Percentiles rank a stretch among this genome's conserved stretches.
Conservation (phyloP, 371 early-diverging fungal genomes). For the Mortierella sp. region DNA sequence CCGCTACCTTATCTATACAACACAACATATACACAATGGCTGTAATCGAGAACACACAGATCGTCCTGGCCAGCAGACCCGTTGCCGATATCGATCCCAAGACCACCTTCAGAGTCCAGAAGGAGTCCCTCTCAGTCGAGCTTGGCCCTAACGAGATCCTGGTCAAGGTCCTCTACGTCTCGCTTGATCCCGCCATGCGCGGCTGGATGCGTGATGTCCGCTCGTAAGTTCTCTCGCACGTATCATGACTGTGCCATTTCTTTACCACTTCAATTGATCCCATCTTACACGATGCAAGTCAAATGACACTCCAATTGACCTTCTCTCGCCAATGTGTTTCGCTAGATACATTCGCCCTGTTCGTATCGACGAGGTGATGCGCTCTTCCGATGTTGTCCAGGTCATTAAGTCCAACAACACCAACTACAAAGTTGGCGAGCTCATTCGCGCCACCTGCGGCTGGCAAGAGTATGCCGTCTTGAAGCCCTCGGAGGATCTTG, state of each 20-base stretch:
- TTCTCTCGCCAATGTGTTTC: background rate
- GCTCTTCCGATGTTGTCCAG: slow-evolving; percentile 61
- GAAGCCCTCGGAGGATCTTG: slow-evolving; percentile 50
- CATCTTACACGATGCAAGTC: background rate
- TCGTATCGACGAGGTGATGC: slow-evolving; percentile 65
- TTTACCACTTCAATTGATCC: background rate
- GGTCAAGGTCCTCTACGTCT: slow-evolving; percentile 65
- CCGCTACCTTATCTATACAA: background rate
- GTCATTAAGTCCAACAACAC: slow-evolving; percentile 63
- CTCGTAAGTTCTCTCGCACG: slow-evolving; percentile 35
- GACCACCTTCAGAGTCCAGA: slow-evolving; percentile 47
- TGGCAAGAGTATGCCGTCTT: slow-evolving; percentile 68
- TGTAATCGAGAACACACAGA: slow-evolving; percentile 52
- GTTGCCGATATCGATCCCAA: slow-evolving; percentile 51
- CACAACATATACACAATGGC: slow-evolving; percentile 23
- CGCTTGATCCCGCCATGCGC: slow-evolving; percentile 68
- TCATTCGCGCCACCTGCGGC: slow-evolving; percentile 57
- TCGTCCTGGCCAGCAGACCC: slow-evolving; percentile 53
- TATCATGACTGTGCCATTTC: background rate
- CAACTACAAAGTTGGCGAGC: slow-evolving; percentile 64
- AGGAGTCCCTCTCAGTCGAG: slow-evolving; percentile 48
- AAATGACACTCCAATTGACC: background rate
- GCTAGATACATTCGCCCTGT: slow-evolving; percentile 63
- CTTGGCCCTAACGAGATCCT: slow-evolving; percentile 61
- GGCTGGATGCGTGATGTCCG: slow-evolving; percentile 61